Evolutionary conservation across 345 rosid species (phyloP).

Genomic region (Gossypium australe): DNA sequence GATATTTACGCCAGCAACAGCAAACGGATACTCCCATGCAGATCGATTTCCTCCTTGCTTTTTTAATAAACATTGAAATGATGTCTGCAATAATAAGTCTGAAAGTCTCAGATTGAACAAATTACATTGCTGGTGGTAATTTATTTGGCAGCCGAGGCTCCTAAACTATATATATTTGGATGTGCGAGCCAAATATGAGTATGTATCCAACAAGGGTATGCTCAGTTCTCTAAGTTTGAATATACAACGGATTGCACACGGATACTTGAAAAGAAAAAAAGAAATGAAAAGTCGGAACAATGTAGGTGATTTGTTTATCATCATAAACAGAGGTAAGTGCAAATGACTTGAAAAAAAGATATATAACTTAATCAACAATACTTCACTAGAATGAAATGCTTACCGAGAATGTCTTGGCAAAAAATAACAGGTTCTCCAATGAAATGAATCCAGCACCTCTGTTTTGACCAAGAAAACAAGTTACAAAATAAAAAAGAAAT

Average conservation of each 20-base stretch:
- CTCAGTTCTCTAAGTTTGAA: too few relatives aligned
- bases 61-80: slow-evolving; percentile 57
- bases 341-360: neutral
- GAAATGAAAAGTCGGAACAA: too few relatives aligned
- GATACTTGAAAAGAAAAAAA: too few relatives aligned
- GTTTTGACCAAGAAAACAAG: slow-evolving; percentile 18
- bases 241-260: too few relatives aligned
- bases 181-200: too few relatives aligned
- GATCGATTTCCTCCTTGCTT: slow-evolving; percentile 83
- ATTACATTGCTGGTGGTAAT: neutral
- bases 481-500: neutral
- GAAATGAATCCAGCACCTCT: slow-evolving; percentile 97
- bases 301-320: too few relatives aligned
- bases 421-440: slow-evolving; percentile 83
- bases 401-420: slow-evolving; percentile 83
- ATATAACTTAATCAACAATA: neutral
- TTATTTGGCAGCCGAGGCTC: neutral
- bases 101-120: neutral
- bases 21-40: slow-evolving; percentile 95
- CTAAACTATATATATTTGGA: too few relatives aligned
- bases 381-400: neutral
- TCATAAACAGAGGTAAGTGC: neutral
- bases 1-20: slow-evolving; percentile 92
- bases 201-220: too few relatives aligned
- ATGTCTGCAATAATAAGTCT: slow-evolving; percentile 37